A percentile compares a stretch with the other conserved stretches of the same genome.
Conservation (phyloP, 2,329 filamentous ascomycete species). For the Mariannaea sp. region DNA sequence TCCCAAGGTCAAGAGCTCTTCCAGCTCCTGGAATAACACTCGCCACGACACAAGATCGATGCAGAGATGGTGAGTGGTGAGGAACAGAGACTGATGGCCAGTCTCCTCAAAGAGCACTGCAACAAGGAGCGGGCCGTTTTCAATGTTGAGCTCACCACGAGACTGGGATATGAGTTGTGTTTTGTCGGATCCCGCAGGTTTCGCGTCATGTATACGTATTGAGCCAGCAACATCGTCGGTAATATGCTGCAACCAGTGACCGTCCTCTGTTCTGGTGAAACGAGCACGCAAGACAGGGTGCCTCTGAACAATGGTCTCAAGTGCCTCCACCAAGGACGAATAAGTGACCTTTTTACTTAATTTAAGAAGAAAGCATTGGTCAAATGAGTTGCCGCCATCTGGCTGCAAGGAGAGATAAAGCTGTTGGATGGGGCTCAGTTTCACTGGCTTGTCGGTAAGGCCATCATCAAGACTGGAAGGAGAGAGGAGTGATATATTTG, state of each 20-base stretch:
- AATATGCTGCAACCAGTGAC: neutral
- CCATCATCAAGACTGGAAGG: neutral
- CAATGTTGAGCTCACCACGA: neutral
- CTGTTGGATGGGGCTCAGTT: constrained; percentile 12
- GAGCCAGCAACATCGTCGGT: neutral
- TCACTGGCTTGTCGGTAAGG: neutral
- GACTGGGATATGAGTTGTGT: neutral
- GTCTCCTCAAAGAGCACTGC: neutral
- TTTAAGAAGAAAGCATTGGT: constrained; percentile 5
- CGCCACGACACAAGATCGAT: constrained; percentile 4
- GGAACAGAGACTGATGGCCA: neutral
- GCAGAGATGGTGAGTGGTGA: neutral
- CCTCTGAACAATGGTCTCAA: neutral
- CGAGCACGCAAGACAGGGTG: neutral
- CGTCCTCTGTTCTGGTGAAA: no score
- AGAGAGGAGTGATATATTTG: neutral
- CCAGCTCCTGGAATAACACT: neutral
- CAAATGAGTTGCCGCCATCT: constrained; percentile 12
- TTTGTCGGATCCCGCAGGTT: neutral
- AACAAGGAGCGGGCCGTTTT: neutral
- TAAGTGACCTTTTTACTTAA: neutral
- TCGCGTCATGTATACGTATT: neutral
- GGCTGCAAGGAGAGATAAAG: constrained; percentile 9
- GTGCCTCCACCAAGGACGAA: neutral
- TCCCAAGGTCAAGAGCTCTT: neutral